A percentile compares a stretch with the other conserved stretches of the same genome.
phyloP scores from a whole-genome alignment of 306 rosid genomes.

The Prunus fruticosa region DNA sequence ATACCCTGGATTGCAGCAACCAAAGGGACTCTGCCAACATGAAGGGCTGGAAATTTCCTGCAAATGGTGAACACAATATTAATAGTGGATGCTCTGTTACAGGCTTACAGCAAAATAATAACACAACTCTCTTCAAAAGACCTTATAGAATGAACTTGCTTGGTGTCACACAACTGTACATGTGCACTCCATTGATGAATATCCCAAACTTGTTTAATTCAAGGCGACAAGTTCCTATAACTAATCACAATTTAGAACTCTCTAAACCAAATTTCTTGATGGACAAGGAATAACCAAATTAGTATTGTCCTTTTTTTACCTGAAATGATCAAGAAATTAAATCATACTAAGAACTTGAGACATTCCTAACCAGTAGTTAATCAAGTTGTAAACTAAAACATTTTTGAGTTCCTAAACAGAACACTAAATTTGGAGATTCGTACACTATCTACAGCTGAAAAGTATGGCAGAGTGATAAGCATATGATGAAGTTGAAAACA shows the following conservation, averaged over 20 bases:
- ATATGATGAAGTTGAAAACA: neutral
- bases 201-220: too few species aligned
- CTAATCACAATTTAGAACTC: neutral
- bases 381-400: too few species aligned
- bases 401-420: neutral
- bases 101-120: too few species aligned
- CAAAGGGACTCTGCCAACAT: conserved; percentile 39
- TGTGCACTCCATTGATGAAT: too few species aligned
- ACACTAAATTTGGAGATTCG: neutral
- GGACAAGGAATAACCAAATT: neutral
- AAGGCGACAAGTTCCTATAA: neutral
- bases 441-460: neutral
- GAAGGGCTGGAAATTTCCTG: conserved; percentile 34
- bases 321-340: too few species aligned
- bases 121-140: neutral
- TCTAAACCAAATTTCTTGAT: neutral
- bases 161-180: too few species aligned
- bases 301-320: too few species aligned
- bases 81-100: too few species aligned
- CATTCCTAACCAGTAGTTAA: too few species aligned
- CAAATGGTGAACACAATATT: neutral
- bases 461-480: neutral
- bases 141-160: too few species aligned
- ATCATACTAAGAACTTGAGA: too few species aligned
- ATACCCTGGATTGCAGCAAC: conserved; percentile 26